These are phyloP conservation scores for Paramecium pentaurelia DNA, from an alignment of 73 alveolate genomes.

Conservation along the genomic window DNA sequence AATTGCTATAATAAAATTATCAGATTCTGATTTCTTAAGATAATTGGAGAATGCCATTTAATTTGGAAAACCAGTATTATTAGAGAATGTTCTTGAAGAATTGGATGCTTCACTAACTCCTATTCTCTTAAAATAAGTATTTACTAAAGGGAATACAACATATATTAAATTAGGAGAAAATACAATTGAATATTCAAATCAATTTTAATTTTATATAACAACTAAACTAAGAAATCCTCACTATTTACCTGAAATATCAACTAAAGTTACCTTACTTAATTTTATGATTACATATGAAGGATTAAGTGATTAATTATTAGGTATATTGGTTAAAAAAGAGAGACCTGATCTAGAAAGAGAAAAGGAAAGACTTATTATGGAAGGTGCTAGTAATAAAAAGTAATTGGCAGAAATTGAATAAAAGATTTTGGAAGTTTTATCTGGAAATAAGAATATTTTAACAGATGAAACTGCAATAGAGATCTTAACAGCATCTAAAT, in stretches of 20 bases:
- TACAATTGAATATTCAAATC: conserved; percentile 76
- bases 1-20: conserved; percentile 58
- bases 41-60: conserved; percentile 70
- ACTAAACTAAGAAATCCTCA: conserved; percentile 98
- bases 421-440: conserved; percentile 87
- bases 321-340: conserved; percentile 95
- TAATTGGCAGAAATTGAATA: conserved; percentile 96
- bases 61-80: conserved; percentile 91
- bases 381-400: conserved; percentile 82
- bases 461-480: conserved; percentile 95
- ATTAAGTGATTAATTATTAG: conserved; percentile 98
- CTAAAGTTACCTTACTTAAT: conserved; percentile 97
- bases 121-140: conserved; percentile 79
- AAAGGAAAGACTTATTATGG: conserved; percentile 63
- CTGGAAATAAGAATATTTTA: conserved; percentile 85
- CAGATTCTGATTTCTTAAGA: conserved; percentile 67
- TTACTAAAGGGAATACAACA: conserved; percentile 72
- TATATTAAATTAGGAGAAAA: conserved; percentile 89
- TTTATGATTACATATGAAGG: conserved; percentile 99
- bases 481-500: conserved; percentile 92
- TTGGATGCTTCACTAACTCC: conserved; percentile 91
- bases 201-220: conserved; percentile 96
- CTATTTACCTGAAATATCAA: conserved; percentile 98
- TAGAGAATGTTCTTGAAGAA: conserved; percentile 87
- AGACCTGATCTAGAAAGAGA: conserved; percentile 86